Base-by-base conservation (phyloP, 768 basidiomycete species). In the Lyophyllum decastes region DNA sequence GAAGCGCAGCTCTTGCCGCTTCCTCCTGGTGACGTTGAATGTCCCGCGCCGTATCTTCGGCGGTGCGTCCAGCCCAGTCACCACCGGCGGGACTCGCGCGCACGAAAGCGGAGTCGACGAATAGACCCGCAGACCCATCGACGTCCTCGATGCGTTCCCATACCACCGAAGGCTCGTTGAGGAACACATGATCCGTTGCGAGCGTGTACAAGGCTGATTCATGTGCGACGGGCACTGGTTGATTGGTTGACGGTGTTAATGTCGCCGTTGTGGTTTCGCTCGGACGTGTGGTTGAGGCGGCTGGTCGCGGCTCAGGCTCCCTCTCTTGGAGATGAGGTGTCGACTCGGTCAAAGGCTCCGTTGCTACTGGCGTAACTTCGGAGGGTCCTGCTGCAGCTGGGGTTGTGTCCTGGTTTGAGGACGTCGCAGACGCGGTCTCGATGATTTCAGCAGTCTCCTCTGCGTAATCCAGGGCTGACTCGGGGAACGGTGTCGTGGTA, bases 71-170 rank as follows among this genome's bases (percentile, higher is more conserved):
- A 0, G 90, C 89, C 62, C 87, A 90, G 64, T 94, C 92, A 0
- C 92, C 92, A 0, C 92, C 94, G 0, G 81, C 83, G 1, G 92
- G 90, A 44, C 76, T 84, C 8, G 89, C 76, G 11, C 70, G 60
- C 34, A 80, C 70, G 57, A 96, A 89, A 46, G 84, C 74, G 0
- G 85, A 82, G 67, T 95, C 93, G 21, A 90, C 90, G 65, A 94
- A 96, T 5, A 82, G 82, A 27, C 89, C 85, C 61, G 78, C 86
- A 2, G 84, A 80, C 1, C 92, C 92, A 58, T 96, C 94, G 27
- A 95, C 81, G 65, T 96, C 95, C 64, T 91, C 92, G 26, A 97
- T 74, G 19, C 88, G 84, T 72, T 97, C 95, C 95, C 95, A 97
- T 2, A 95, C 89, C 24, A 96, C 84, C 17, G 84, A 84, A 0